These are phyloP conservation scores for Mycena sanguinolenta DNA, from an alignment of 768 basidiomycete species.

Conservation along the genomic window DNA sequence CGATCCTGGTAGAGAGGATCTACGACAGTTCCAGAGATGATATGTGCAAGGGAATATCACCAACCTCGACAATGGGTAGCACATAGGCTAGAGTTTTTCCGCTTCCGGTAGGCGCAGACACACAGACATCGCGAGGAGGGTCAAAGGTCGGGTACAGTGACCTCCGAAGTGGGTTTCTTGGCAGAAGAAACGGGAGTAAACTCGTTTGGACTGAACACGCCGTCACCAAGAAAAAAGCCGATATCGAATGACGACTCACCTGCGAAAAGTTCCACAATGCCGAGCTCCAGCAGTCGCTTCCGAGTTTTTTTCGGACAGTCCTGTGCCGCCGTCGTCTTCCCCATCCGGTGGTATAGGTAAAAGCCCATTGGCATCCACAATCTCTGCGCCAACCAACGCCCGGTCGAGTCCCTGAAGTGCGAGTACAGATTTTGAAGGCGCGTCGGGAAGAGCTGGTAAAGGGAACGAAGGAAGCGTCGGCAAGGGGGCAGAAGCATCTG, in stretches of 20 bases:
- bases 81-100: slow-evolving; percentile 98
- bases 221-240: slow-evolving; percentile 16
- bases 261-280: slow-evolving; percentile 90
- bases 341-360: slow-evolving; percentile 58
- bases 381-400: slow-evolving; percentile 76
- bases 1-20: slow-evolving; percentile 78
- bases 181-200: slow-evolving; percentile 86
- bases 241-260: slow-evolving; percentile 60
- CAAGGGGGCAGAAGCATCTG: slow-evolving; percentile 40
- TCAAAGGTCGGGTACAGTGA: slow-evolving; percentile 75
- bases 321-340: slow-evolving; percentile 57
- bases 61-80: slow-evolving; percentile 90
- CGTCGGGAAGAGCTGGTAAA: slow-evolving; percentile 71
- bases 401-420: slow-evolving; percentile 85
- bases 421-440: slow-evolving; percentile 78
- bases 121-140: slow-evolving; percentile 85
- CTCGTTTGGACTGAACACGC: slow-evolving; percentile 82
- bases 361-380: slow-evolving; percentile 69
- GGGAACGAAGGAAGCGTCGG: slow-evolving; percentile 77
- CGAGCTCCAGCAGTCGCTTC: slow-evolving; percentile 77
- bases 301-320: slow-evolving; percentile 72
- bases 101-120: slow-evolving; percentile 97
- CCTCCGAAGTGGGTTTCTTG: slow-evolving; percentile 52
- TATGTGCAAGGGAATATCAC: slow-evolving; percentile 15
- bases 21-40: slow-evolving; percentile 45